Evolutionary conservation across 805 yeast genomes (phyloP).

Genomic region (Candida corydali): DNA sequence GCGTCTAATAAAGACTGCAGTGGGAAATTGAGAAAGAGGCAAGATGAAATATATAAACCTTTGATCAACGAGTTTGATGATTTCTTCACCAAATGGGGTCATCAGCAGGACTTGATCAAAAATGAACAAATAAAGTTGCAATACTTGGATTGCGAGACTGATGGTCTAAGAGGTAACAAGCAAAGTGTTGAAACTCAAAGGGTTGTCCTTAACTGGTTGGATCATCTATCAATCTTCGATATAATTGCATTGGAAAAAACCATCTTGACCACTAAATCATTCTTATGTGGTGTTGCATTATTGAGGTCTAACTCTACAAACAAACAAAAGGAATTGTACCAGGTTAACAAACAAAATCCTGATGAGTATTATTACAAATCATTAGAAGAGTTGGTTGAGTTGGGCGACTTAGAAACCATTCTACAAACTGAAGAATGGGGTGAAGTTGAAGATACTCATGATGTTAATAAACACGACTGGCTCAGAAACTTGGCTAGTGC

Average conservation of each 20-base stretch:
- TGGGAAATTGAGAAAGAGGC: conserved; percentile 76
- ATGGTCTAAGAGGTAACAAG: conserved; percentile 76
- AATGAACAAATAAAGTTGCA: conserved; percentile 39
- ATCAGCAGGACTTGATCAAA: conserved; percentile 21
- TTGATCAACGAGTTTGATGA: conserved; percentile 64
- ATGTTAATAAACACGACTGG: conserved; percentile 90
- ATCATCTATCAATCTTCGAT: conserved; percentile 64
- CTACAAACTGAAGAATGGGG: conserved; percentile 94
- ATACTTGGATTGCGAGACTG: conserved; percentile 72
- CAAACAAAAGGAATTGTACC: conserved; percentile 22
- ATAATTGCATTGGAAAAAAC: conserved; percentile 87
- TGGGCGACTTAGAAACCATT: conserved; percentile 77
- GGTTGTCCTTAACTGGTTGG: conserved; percentile 64
- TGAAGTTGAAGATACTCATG: conserved; percentile 97
- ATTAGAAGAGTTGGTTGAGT: conserved; percentile 68
- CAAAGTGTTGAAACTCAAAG: conserved; percentile 59
- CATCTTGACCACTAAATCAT: conserved; percentile 80
- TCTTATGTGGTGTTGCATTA: conserved; percentile 73
- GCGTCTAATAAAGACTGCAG: conserved; percentile 79
- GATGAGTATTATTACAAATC: conserved; percentile 36
- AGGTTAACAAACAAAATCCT: conserved; percentile 27
- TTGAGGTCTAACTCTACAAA: conserved; percentile 44
- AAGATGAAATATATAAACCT: conserved; percentile 73
- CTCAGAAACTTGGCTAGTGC: conserved; percentile 80
- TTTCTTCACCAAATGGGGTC: conserved; percentile 44